These are phyloP conservation scores for Candida koratica DNA, from an alignment of 805 yeast genomes.

Conservation along the genomic window DNA sequence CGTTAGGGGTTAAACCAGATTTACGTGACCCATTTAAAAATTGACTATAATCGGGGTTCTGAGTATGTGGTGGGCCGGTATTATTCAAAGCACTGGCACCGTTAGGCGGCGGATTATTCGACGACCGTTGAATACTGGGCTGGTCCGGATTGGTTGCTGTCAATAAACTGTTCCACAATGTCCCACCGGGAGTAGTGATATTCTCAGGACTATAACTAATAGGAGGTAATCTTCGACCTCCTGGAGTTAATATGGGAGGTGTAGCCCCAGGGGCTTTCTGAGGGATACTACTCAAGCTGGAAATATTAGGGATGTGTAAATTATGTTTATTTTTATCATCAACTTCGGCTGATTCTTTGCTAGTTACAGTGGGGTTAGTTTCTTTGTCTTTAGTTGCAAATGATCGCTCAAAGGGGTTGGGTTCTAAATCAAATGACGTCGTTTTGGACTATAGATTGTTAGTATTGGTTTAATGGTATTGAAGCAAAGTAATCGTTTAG, in stretches of 20 bases:
- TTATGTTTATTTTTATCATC: constrained; percentile 30
- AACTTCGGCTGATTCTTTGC: constrained; percentile 13
- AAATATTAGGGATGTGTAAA: constrained; percentile 32
- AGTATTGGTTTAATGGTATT: no score
- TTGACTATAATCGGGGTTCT: constrained; percentile 20
- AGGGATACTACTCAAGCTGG: constrained; percentile 21
- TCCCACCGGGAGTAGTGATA: constrained; percentile 49
- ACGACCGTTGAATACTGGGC: background rate
- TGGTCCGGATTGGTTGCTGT: constrained; percentile 31
- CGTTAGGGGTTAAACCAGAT: constrained; percentile 74
- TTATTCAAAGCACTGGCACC: constrained; percentile 1
- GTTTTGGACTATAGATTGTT: constrained; percentile 19
- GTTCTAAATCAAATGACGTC: constrained; percentile 72
- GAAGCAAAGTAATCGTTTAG: no score
- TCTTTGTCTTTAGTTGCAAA: constrained; percentile 62
- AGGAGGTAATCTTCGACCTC: constrained; percentile 57
- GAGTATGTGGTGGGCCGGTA: constrained; percentile 8
- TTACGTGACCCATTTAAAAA: constrained; percentile 34
- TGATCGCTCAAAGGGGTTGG: constrained; percentile 92
- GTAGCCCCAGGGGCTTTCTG: constrained; percentile 37
- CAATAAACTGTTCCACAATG: constrained; percentile 46
- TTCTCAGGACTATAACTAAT: constrained; percentile 45
- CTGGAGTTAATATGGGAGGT: constrained; percentile 54
- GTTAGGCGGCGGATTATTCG: constrained; percentile 4
- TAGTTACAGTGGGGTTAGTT: background rate